phyloP scores from a whole-genome alignment of 73 alveolate species.

The Paramecium biaurelia region DNA sequence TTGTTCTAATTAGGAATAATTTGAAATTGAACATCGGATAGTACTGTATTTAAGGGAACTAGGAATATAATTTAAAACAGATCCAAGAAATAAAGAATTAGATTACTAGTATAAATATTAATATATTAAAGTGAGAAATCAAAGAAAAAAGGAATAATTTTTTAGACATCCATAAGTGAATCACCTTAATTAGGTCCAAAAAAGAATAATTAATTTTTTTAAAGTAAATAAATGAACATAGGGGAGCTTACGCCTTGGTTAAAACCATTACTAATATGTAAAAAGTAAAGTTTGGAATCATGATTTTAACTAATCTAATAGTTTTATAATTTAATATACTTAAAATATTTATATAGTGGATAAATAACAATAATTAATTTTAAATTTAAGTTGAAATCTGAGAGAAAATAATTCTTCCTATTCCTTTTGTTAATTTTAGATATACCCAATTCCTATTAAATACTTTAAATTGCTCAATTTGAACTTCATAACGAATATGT shows the following conservation, averaged over 20 bases:
- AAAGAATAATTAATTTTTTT: background rate
- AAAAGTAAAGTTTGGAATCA: background rate
- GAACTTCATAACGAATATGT: background rate
- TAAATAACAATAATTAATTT: background rate
- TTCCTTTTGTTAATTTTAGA: background rate
- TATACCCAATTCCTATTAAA: too few species aligned
- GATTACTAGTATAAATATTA: background rate
- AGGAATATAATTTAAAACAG: slow-evolving; percentile 27
- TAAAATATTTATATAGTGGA: background rate
- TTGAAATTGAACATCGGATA: slow-evolving; percentile 18
- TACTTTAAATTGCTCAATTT: background rate
- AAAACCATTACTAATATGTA: background rate
- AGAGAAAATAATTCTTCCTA: background rate
- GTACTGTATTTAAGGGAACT: background rate
- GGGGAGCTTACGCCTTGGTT: background rate
- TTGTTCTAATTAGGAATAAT: background rate
- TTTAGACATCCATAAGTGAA: background rate
- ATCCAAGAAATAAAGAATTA: slow-evolving; percentile 18
- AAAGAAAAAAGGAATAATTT: background rate
- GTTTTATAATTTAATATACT: background rate
- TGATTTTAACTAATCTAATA: background rate
- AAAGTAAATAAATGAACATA: background rate
- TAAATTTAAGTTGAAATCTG: background rate
- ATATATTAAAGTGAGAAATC: background rate
- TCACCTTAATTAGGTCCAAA: background rate